phyloP scores from a whole-genome alignment of 1,139 yeast species.

The Diutina ranongensis region DNA sequence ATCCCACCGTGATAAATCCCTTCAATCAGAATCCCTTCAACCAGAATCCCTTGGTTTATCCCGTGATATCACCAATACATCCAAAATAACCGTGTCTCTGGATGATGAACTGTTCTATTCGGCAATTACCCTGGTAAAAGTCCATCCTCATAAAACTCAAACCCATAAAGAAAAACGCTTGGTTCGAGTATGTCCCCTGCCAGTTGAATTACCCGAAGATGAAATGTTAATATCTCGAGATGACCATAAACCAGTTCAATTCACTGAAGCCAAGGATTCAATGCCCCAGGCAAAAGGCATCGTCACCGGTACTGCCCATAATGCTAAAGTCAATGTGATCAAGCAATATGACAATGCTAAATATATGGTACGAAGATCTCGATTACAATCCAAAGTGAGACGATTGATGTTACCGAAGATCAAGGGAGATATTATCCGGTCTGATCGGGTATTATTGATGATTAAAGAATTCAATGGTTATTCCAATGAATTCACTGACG shows the following conservation, averaged over 20 bases:
- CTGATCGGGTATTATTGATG: constrained; percentile 57
- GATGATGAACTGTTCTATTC: not conserved
- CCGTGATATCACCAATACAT: too few relatives aligned
- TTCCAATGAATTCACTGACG: constrained; percentile 21
- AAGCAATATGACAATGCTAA: constrained; percentile 10
- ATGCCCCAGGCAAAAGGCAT: constrained; percentile 14
- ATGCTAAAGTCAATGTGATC: constrained; percentile 14
- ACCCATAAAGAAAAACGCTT: not conserved
- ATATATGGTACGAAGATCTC: constrained; percentile 13
- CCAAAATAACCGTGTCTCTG: not conserved
- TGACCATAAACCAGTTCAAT: not conserved
- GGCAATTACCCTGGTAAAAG: not conserved
- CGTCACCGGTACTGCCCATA: constrained; percentile 19
- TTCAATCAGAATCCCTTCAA: too few relatives aligned
- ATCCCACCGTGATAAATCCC: too few relatives aligned
- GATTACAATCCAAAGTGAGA: not conserved
- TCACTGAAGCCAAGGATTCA: not conserved
- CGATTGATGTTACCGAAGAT: constrained; percentile 11
- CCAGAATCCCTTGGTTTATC: too few relatives aligned
- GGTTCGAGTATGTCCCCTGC: not conserved
- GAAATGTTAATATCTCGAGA: not conserved
- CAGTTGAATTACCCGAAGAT: not conserved
- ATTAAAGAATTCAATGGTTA: constrained; percentile 23
- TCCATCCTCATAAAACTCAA: not conserved
- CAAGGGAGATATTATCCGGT: constrained; percentile 51